A percentile compares a stretch with the other conserved stretches of the same genome.
Conservation (phyloP, 257 asterid species). For the Dorcoceras hygrometricum region DNA sequence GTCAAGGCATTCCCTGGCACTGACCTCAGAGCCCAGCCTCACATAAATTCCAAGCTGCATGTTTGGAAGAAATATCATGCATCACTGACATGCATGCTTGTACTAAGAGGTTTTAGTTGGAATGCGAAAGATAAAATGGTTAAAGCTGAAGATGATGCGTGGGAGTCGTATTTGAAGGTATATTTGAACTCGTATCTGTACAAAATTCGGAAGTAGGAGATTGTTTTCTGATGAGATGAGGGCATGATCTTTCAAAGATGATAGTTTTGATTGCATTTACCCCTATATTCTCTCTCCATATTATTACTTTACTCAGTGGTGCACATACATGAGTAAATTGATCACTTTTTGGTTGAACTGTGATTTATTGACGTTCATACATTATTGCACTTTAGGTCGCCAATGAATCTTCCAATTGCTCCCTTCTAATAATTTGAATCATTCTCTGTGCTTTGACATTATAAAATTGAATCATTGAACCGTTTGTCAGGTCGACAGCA, state of each 20-base stretch:
- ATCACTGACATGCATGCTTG: slow-evolving; percentile 29
- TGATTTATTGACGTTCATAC: too few species aligned
- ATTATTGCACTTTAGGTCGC: too few species aligned
- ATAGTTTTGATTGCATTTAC: too few species aligned
- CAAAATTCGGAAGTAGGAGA: background rate
- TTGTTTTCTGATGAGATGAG: background rate
- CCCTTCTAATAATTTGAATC: too few species aligned
- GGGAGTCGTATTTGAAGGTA: slow-evolving; percentile 32
- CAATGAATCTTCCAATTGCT: too few species aligned
- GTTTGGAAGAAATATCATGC: slow-evolving; percentile 34
- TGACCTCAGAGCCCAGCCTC: slow-evolving; percentile 32
- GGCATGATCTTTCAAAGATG: too few species aligned
- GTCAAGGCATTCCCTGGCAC: slow-evolving; percentile 25
- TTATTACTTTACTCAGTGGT: too few species aligned
- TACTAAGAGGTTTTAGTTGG: slow-evolving; percentile 25
- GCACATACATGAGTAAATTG: too few species aligned
- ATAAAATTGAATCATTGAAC: too few species aligned
- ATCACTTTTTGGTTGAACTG: too few species aligned
- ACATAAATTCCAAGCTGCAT: slow-evolving; percentile 34
- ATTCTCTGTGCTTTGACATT: slow-evolving; percentile 8
- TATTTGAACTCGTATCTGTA: background rate
- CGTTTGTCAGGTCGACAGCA: slow-evolving; percentile 24
- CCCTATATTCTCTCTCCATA: too few species aligned
- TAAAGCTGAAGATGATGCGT: slow-evolving; percentile 33
- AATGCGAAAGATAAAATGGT: slow-evolving; percentile 25